Evolutionary conservation across 495 filamentous ascomycete species (phyloP).

Genomic region (Xylona heveae): DNA sequence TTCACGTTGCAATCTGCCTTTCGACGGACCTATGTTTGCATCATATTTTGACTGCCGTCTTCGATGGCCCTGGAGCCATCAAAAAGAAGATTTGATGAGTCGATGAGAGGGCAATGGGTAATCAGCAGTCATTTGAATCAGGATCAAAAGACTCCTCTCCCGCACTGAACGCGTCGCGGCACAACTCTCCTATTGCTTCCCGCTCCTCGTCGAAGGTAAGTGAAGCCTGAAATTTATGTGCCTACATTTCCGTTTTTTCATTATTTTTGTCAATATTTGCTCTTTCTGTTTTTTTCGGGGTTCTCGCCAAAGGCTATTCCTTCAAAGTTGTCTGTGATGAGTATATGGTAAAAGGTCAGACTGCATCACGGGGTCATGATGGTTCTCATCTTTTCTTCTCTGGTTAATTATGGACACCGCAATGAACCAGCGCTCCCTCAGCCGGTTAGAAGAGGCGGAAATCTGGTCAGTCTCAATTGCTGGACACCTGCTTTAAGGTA

Average conservation of each 20-base stretch:
- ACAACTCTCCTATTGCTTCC: neutral
- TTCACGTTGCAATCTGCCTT: no score
- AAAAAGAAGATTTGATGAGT: no score
- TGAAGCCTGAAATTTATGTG: neutral
- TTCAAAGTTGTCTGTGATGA: constrained; percentile 27
- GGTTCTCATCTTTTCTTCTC: constrained; percentile 11
- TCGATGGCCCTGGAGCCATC: no score
- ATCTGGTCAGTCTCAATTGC: constrained; percentile 1
- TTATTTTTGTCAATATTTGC: neutral
- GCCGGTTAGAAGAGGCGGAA: neutral
- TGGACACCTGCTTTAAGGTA: neutral
- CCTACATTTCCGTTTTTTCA: neutral
- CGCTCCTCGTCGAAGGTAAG: neutral
- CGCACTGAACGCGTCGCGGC: neutral
- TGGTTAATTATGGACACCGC: neutral
- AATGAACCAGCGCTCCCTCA: neutral
- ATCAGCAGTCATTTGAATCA: no score
- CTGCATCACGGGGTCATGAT: constrained; percentile 11
- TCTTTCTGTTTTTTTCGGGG: constrained; percentile 3
- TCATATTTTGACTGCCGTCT: no score
- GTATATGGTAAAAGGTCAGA: constrained; percentile 45
- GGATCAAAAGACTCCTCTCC: neutral
- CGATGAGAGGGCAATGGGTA: no score
- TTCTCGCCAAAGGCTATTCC: neutral
- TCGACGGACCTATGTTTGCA: no score